Conservation (phyloP, 352 stramenopile genomes). For the Pythium phragmiticola region DNA sequence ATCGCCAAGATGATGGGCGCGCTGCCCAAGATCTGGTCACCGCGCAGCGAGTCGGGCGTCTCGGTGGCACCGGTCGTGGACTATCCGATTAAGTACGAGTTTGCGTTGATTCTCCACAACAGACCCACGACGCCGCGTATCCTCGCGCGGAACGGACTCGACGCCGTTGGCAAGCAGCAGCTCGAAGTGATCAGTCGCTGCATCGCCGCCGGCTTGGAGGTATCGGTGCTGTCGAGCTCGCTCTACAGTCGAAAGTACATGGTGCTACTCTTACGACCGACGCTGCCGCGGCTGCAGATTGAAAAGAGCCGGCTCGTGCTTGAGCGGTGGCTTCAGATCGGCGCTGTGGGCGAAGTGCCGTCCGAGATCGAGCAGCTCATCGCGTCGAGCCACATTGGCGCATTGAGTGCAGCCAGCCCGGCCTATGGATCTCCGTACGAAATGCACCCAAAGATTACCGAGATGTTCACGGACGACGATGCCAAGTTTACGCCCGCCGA, state of each 20-base stretch:
- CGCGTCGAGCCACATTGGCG: slow-evolving; percentile 67
- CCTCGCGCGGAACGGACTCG: slow-evolving; percentile 69
- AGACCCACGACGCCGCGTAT: slow-evolving; percentile 76
- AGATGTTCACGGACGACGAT: slow-evolving; percentile 45
- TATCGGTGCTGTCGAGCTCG: slow-evolving; percentile 78
- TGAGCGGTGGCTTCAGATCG: slow-evolving; percentile 85
- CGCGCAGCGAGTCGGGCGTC: slow-evolving; percentile 47
- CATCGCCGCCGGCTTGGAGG: slow-evolving; percentile 69
- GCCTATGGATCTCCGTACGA: slow-evolving; percentile 27
- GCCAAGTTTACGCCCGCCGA: slow-evolving; percentile 81
- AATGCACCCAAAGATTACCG: slow-evolving; percentile 21
- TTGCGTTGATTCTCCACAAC: slow-evolving; percentile 81
- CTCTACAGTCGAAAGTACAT: slow-evolving; percentile 84
- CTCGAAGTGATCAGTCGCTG: slow-evolving; percentile 76
- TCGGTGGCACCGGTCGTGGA: slow-evolving; percentile 35
- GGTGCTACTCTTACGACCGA: slow-evolving; percentile 67
- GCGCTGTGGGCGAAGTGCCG: slow-evolving; percentile 79
- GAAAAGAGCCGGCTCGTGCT: slow-evolving; percentile 80
- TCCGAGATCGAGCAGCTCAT: slow-evolving; percentile 88
- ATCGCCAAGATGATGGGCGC: slow-evolving; percentile 42
- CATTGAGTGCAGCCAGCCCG: slow-evolving; percentile 27
- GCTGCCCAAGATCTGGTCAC: slow-evolving; percentile 69
- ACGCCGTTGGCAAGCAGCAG: slow-evolving; percentile 69
- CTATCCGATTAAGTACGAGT: slow-evolving; percentile 82
- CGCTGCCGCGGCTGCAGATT: slow-evolving; percentile 59